These are phyloP conservation scores for Apophysomyces ossiformis DNA, from an alignment of 371 early-diverging fungal species.

Conservation along the genomic window DNA sequence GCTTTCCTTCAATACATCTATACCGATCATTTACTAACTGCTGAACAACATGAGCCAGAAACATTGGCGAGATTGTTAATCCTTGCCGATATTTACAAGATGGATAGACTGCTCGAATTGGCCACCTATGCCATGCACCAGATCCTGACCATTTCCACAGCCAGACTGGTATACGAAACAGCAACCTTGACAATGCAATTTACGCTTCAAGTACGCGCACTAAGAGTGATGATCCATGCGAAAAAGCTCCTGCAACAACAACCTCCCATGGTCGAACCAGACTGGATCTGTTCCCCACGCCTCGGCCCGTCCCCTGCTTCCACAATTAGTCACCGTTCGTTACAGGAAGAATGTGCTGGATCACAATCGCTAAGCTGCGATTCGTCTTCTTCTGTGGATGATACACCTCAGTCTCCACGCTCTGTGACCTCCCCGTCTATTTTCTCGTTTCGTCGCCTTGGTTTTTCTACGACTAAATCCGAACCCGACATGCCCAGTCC, in stretches of 20 bases:
- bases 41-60: slow-evolving; percentile 62
- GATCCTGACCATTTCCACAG: slow-evolving; percentile 65
- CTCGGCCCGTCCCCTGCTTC: background rate
- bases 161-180: slow-evolving; percentile 71
- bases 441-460: slow-evolving; percentile 2
- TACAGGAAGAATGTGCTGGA: background rate
- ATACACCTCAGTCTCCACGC: background rate
- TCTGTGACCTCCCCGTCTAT: slow-evolving; percentile 6
- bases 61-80: slow-evolving; percentile 69
- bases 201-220: slow-evolving; percentile 64
- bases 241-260: slow-evolving; percentile 65
- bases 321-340: background rate
- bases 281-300: background rate
- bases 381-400: background rate
- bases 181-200: slow-evolving; percentile 62
- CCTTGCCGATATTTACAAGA: slow-evolving; percentile 64
- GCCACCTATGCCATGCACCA: slow-evolving; percentile 72
- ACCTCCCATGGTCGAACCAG: slow-evolving; percentile 40
- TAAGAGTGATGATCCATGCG: slow-evolving; percentile 66
- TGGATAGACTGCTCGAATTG: slow-evolving; percentile 60
- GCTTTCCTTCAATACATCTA: slow-evolving; percentile 77
- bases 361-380: background rate
- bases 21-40: slow-evolving; percentile 72
- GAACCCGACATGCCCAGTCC: background rate
- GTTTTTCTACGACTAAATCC: background rate